phyloP scores from a whole-genome alignment of 2,329 filamentous ascomycete species.

The Kalmusia sp. region DNA sequence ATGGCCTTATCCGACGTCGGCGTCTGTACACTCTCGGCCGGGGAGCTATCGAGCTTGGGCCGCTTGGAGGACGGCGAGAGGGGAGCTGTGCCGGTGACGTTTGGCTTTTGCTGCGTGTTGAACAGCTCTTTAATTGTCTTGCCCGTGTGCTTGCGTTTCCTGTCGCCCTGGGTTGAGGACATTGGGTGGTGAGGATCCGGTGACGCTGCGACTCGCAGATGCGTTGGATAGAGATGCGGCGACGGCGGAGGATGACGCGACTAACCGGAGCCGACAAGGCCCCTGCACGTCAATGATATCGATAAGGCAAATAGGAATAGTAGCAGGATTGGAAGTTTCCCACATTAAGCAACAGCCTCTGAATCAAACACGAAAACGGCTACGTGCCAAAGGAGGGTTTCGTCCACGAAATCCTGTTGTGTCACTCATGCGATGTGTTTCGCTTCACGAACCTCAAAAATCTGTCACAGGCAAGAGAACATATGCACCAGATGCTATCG shows the following conservation, averaged over 20 bases:
- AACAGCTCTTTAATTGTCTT: conserved; percentile 46
- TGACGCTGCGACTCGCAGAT: conserved; percentile 15
- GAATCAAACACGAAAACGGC: too few relatives aligned
- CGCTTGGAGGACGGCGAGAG: conserved; percentile 42
- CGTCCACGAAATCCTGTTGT: too few relatives aligned
- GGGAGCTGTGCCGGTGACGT: conserved; percentile 28
- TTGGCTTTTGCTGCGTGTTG: conserved; percentile 44
- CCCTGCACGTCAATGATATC: conserved; percentile 8
- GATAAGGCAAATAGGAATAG: conserved; percentile 9
- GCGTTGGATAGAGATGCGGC: conserved; percentile 24
- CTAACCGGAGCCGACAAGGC: conserved; percentile 22
- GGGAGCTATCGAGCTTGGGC: conserved; percentile 34
- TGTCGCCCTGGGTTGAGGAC: conserved; percentile 38
- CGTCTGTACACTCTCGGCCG: conserved; percentile 16
- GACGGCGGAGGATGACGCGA: conserved; percentile 40
- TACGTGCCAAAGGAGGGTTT: too few relatives aligned
- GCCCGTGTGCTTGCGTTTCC: conserved; percentile 47
- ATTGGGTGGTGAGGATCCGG: conserved; percentile 29
- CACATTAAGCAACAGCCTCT: too few relatives aligned
- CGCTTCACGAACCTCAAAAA: too few relatives aligned
- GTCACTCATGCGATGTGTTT: too few relatives aligned
- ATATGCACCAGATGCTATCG: too few relatives aligned
- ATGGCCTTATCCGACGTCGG: conserved; percentile 24
- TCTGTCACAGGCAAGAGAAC: too few relatives aligned
- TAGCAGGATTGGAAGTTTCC: too few relatives aligned